Conservation (phyloP, 75 land plant species). For the Pinus taeda region DNA sequence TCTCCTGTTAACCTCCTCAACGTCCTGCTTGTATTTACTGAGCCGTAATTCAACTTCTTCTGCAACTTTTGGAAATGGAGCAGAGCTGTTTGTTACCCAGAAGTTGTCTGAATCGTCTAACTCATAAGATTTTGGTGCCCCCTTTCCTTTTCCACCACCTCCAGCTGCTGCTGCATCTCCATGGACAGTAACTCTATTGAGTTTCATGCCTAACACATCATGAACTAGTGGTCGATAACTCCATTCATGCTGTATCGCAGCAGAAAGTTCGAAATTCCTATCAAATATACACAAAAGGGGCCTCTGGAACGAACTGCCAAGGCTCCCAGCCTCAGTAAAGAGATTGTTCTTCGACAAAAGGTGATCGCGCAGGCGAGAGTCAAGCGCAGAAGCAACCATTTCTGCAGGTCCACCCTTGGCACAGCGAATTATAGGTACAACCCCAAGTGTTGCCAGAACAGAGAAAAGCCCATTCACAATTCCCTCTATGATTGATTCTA, state of each 20-base stretch:
- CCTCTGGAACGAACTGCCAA: constrained; percentile 77
- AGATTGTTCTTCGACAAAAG: constrained; percentile 75
- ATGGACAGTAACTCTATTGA: constrained; percentile 63
- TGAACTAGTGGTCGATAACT: constrained; percentile 89
- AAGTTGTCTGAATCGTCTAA: constrained; percentile 79
- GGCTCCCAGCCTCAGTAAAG: constrained; percentile 74
- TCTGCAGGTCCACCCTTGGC: constrained; percentile 91
- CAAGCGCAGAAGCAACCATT: constrained; percentile 84
- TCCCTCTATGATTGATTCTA: constrained; percentile 69
- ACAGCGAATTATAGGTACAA: constrained; percentile 87
- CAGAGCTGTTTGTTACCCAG: constrained; percentile 72
- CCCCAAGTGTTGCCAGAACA: constrained; percentile 81
- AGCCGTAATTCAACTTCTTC: constrained; percentile 82
- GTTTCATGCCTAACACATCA: constrained; percentile 81
- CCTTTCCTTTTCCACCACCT: constrained; percentile 42
- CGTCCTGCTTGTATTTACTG: constrained; percentile 83
- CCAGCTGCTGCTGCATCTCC: constrained; percentile 25
- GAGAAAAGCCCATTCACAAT: constrained; percentile 84
- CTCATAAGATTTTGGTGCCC: constrained; percentile 53
- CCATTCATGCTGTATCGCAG: constrained; percentile 96
- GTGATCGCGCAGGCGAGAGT: constrained; percentile 73
- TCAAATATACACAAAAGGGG: constrained; percentile 91
- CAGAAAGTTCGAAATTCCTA: constrained; percentile 87
- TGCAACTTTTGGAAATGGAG: constrained; percentile 89
- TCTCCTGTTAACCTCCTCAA: constrained; percentile 83